These are phyloP conservation scores for Suillus sp. DNA, from an alignment of 768 basidiomycete species.

Conservation along the genomic window DNA sequence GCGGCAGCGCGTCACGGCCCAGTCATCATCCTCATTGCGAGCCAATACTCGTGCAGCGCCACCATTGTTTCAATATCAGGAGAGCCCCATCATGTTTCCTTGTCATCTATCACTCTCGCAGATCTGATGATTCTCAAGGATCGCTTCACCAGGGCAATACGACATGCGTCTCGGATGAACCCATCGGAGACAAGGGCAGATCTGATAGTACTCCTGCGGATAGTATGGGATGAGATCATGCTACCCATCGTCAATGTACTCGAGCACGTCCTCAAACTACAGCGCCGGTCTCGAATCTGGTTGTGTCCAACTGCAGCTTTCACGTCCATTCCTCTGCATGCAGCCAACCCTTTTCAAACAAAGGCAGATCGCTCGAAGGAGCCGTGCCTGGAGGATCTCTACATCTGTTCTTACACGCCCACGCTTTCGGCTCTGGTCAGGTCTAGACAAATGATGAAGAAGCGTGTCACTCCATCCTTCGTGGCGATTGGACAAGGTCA, in stretches of 20 bases:
- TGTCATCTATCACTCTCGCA: not conserved
- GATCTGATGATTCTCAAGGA: not conserved
- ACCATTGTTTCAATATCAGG: not conserved
- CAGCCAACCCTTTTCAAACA: not conserved
- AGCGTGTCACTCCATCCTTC: not conserved
- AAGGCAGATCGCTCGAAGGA: not conserved
- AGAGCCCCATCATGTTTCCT: not conserved
- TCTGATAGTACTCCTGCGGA: not conserved
- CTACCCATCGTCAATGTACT: not conserved
- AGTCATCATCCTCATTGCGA: not conserved
- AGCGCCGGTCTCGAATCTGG: not conserved
- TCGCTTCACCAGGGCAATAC: not conserved
- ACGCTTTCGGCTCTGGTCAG: not conserved
- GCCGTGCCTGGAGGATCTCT: not conserved
- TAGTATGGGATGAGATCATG: not conserved
- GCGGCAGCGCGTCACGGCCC: not conserved
- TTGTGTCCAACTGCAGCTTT: no score
- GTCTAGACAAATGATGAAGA: not conserved
- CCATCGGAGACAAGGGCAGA: not conserved
- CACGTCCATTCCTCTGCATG: no score
- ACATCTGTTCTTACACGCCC: not conserved
- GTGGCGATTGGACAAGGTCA: not conserved
- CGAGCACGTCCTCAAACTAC: not conserved
- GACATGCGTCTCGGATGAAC: not conserved
- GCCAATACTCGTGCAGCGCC: not conserved